These are phyloP conservation scores for Wickerhamomyces queroliae DNA, from an alignment of 805 yeast species.

Conservation along the genomic window DNA sequence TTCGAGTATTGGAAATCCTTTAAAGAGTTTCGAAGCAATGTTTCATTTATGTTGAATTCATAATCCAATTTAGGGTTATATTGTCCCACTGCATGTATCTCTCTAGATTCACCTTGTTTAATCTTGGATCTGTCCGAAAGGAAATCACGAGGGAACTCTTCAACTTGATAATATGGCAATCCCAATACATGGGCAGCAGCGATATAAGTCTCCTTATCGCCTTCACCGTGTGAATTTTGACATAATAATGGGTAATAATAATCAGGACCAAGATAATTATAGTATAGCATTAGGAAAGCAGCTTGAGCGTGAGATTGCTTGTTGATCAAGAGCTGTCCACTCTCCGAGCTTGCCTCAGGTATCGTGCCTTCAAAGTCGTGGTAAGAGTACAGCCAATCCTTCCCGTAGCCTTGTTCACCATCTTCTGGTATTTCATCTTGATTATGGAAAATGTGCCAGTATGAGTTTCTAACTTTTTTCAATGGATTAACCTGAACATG, in stretches of 20 bases:
- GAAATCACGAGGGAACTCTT: constrained; percentile 14
- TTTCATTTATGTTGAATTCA: background rate
- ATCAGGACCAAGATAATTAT: constrained; percentile 52
- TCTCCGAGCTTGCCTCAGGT: constrained; percentile 55
- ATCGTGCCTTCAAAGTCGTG: constrained; percentile 45
- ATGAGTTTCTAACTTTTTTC: constrained; percentile 25
- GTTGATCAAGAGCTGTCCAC: constrained; percentile 53
- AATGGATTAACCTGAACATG: constrained; percentile 28
- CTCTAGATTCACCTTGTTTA: constrained; percentile 17
- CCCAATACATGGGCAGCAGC: constrained; percentile 48
- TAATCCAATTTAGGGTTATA: constrained; percentile 27
- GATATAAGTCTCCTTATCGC: constrained; percentile 61
- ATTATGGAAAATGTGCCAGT: constrained; percentile 15
- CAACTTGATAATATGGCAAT: constrained; percentile 39
- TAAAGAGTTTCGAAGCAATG: constrained; percentile 4
- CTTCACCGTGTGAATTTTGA: constrained; percentile 62
- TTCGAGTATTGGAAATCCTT: constrained; percentile 6
- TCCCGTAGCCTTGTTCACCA: background rate
- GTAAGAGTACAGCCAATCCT: constrained; percentile 5
- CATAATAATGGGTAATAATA: constrained; percentile 56
- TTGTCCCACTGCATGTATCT: constrained; percentile 28
- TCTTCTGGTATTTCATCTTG: background rate
- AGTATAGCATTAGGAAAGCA: constrained; percentile 45
- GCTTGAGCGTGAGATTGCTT: constrained; percentile 47
- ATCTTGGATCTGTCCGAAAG: constrained; percentile 4